A percentile compares a stretch with the other conserved stretches of the same genome.
Evolutionary conservation across 768 basidiomycete genomes (phyloP).

Genomic region (Panaeolus cyanescens): DNA sequence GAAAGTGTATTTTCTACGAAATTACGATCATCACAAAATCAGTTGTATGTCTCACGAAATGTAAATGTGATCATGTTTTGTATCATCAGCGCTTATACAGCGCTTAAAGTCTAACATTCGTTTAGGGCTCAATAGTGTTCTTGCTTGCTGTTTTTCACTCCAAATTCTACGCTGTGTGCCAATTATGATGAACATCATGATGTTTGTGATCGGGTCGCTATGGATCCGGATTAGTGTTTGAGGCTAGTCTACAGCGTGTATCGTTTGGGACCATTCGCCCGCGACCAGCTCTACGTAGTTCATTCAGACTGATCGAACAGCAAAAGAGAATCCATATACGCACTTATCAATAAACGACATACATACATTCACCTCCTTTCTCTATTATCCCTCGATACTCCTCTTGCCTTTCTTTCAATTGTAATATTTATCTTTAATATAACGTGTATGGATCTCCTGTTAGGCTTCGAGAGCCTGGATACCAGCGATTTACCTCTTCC

Average conservation of each 20-base stretch:
- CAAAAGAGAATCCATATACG: not conserved
- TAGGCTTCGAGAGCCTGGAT: not conserved
- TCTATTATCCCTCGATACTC: not conserved
- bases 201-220: no score
- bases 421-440: no score
- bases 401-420: not conserved
- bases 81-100: not conserved
- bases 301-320: not conserved
- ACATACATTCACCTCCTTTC: not conserved
- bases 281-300: not conserved
- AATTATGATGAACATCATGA: no score
- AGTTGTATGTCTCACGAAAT: no score
- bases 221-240: no score
- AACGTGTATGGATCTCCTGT: not conserved
- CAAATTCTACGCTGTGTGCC: no score
- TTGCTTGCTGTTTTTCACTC: no score
- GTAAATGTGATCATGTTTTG: no score
- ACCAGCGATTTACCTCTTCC: not conserved
- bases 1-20: no score
- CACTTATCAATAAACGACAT: not conserved
- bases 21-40: no score
- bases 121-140: no score
- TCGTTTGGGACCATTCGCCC: not conserved
- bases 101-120: constrained; percentile 58
- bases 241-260: not conserved